Evolutionary conservation across 495 filamentous ascomycete species (phyloP).

Genomic region (Tuber brumale): DNA sequence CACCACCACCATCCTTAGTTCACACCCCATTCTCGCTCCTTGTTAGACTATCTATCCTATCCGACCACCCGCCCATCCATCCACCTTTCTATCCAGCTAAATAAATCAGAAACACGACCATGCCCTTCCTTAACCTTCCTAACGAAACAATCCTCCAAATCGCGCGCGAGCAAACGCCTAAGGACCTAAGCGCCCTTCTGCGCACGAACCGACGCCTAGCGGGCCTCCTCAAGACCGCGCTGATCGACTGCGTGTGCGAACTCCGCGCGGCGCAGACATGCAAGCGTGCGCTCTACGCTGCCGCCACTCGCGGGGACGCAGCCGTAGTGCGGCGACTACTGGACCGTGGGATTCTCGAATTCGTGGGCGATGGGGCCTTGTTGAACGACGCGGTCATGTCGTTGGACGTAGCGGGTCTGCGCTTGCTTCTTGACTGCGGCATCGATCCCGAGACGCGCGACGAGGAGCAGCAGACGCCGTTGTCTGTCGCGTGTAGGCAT

Average conservation of each 20-base stretch:
- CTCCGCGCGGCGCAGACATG: background rate
- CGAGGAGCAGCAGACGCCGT: background rate
- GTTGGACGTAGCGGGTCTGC: background rate
- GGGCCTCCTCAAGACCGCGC: background rate
- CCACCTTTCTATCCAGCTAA: too few species aligned
- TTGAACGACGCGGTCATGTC: background rate
- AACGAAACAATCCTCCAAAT: conserved; percentile 18
- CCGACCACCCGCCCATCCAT: background rate
- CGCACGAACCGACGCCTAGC: conserved; percentile 12
- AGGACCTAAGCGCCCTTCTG: conserved; percentile 16
- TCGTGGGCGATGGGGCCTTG: background rate
- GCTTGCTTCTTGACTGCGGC: background rate
- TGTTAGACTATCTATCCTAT: background rate
- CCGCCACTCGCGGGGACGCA: background rate
- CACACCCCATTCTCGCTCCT: too few species aligned
- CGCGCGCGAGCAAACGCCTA: background rate
- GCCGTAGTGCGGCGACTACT: background rate
- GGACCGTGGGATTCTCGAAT: background rate
- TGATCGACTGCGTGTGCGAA: background rate
- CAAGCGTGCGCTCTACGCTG: background rate
- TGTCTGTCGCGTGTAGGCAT: background rate
- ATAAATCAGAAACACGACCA: background rate
- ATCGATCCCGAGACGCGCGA: background rate
- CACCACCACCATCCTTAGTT: background rate
- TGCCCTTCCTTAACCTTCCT: conserved; percentile 8